Base-by-base conservation (phyloP, 2,329 filamentous ascomycete species). In the Cercospora janseana region DNA sequence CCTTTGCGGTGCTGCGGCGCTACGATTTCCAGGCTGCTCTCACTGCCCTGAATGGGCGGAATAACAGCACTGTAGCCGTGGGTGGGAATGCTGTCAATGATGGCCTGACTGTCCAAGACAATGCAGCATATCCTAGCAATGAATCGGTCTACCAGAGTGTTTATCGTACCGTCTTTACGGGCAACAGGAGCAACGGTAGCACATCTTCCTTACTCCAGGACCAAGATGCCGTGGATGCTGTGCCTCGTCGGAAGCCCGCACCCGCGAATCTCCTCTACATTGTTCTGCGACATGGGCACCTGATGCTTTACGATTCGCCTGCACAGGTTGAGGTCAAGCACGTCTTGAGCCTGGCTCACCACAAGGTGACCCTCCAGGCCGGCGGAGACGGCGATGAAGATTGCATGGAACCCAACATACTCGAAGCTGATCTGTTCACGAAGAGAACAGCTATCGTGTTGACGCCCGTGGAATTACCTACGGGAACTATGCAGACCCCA, bases 81-180 rank as follows among this genome's bases (percentile, higher is more conserved):
- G 38, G 23, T 20, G 56, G 49, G 35, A 42, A 41, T 32, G 38
- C 45, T 21, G 34, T 15, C 16, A 29, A 45, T 15, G 54, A 55
- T 20, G 51, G 49, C 3, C 50, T 45, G 28, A 49, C 34, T 8
- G 45, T 13, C 8, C 52, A 41, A 18, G 56, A 60, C 3, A 46
- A 20, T 2, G 49, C 28, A 8, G 38, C 27, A 23, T 52, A 52
- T 13, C 56, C 52, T 32, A 86, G 90, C 49, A 95, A 89, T 64
- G 90, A 87, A 49, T 96, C 92, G 68, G 92, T 98, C 28, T 97
- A 97, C 70, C 93, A 97, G 78, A 87, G 87, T 68, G 96, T 98
- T 89, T 98, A 98, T 72, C 79, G 90, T 66, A 95, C 87, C 68
- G 86, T 98, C 55, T 97, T 98, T 67, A 90, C 95, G 62, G 81